A percentile compares a stretch with the other conserved stretches of the same genome.
phyloP scores from a whole-genome alignment of 1,284 basidiomycete genomes.

The Sanghuangporus baumii region DNA sequence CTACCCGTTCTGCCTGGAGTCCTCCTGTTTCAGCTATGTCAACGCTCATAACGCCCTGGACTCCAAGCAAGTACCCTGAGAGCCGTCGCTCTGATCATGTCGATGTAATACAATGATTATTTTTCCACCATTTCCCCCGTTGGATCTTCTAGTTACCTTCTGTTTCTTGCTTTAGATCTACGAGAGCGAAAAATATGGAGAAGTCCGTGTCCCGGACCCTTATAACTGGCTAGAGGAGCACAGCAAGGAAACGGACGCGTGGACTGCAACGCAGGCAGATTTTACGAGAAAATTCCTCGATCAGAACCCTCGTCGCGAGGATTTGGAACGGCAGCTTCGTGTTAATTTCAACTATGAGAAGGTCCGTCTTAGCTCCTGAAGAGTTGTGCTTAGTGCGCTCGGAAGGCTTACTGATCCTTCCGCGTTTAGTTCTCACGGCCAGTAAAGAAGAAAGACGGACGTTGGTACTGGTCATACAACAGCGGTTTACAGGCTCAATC shows the following conservation, averaged over 20 bases:
- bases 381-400: not conserved
- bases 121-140: not conserved
- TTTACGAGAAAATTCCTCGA: slow-evolving; percentile 59
- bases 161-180: slow-evolving; percentile 33
- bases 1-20: not conserved
- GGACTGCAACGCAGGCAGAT: slow-evolving; percentile 57
- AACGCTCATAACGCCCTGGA: slow-evolving; percentile 32
- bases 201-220: slow-evolving; percentile 62
- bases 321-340: slow-evolving; percentile 55
- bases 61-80: slow-evolving; percentile 49
- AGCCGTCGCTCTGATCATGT: slow-evolving; percentile 59
- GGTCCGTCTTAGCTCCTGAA: slow-evolving; percentile 33
- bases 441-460: slow-evolving; percentile 52
- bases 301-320: slow-evolving; percentile 50
- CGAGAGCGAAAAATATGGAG: slow-evolving; percentile 53
- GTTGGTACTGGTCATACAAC: slow-evolving; percentile 78
- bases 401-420: not conserved
- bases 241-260: slow-evolving; percentile 55
- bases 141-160: not conserved
- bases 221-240: slow-evolving; percentile 70
- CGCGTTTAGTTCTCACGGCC: slow-evolving; percentile 54
- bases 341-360: slow-evolving; percentile 66
- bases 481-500: slow-evolving; percentile 64
- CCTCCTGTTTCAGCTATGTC: slow-evolving; percentile 21
- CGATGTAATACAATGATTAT: slow-evolving; percentile 31